Conservation (phyloP, 75 land plant genomes). For the Selaginella tamariscina region DNA sequence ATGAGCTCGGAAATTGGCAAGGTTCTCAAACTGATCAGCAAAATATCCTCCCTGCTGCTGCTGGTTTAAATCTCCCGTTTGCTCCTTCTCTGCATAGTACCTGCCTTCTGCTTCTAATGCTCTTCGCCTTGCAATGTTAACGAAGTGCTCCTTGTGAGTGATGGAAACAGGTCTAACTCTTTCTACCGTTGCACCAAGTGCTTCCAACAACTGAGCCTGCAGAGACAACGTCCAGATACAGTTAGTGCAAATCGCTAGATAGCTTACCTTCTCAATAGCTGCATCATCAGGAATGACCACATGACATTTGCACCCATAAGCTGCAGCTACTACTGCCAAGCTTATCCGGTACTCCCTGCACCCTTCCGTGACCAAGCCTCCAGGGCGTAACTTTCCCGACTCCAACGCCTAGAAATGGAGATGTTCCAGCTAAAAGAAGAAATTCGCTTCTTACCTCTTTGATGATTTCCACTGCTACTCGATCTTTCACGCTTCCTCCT, state of each 20-base stretch:
- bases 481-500: constrained; percentile 95
- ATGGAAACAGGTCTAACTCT: constrained; percentile 97
- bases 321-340: constrained; percentile 85
- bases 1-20: constrained; percentile 82
- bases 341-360: constrained; percentile 98
- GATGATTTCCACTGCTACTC: constrained; percentile 82
- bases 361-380: constrained; percentile 90
- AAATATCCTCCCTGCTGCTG: constrained; percentile 71
- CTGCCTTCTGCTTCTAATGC: constrained; percentile 55
- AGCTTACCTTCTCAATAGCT: constrained; percentile 87
- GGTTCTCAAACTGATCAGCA: constrained; percentile 98
- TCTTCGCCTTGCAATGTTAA: constrained; percentile 85
- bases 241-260: background rate
- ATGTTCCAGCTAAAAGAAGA: background rate
- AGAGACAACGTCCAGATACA: background rate
- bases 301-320: constrained; percentile 94
- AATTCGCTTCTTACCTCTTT: constrained; percentile 46
- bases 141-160: constrained; percentile 86
- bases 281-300: constrained; percentile 99
- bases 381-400: constrained; percentile 55
- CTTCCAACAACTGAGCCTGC: constrained; percentile 91
- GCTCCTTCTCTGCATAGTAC: background rate
- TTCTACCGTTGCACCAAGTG: constrained; percentile 90
- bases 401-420: constrained; percentile 50
- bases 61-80: background rate